A percentile compares a stretch with the other conserved stretches of the same genome.
These are phyloP conservation scores for Scheffersomyces spartinae DNA, from an alignment of 805 yeast species.

Conservation along the genomic window DNA sequence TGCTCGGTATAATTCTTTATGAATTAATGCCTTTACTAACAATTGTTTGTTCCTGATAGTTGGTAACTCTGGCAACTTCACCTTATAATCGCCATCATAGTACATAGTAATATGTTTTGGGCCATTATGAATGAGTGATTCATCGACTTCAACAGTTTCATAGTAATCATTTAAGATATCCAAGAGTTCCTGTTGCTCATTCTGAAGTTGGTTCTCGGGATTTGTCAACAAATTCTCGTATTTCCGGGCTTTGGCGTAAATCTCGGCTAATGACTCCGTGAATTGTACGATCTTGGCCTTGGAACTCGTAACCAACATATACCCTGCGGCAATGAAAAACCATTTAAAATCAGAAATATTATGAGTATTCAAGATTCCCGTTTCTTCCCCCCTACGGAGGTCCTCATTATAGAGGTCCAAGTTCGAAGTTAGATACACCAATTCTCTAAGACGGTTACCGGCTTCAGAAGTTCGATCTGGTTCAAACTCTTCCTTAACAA, in stretches of 20 bases:
- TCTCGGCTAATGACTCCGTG: conserved; percentile 18
- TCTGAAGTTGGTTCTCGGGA: conserved; percentile 5
- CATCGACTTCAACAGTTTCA: conserved; percentile 11
- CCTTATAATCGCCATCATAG: conserved; percentile 12
- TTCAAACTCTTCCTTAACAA: conserved; percentile 17
- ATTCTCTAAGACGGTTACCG: conserved; percentile 9
- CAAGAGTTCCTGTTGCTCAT: too few species aligned
- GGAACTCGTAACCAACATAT: conserved; percentile 11
- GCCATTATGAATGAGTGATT: conserved; percentile 10
- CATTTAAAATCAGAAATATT: conserved; percentile 8
- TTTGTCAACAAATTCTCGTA: conserved; percentile 3
- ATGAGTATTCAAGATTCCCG: conserved; percentile 1
- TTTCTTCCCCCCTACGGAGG: background rate
- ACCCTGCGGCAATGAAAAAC: conserved; percentile 17
- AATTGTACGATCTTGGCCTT: conserved; percentile 13
- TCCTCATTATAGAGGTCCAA: too few species aligned
- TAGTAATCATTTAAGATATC: conserved; percentile 14
- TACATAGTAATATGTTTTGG: conserved; percentile 11
- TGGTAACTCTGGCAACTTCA: conserved; percentile 24
- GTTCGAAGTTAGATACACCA: conserved; percentile 10
- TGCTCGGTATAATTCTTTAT: conserved; percentile 24
- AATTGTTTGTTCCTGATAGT: conserved; percentile 14
- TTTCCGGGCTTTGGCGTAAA: too few species aligned
- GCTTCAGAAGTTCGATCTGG: background rate
- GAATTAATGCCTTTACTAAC: conserved; percentile 24